A percentile compares a stretch with the other conserved stretches of the same genome.
Evolutionary conservation across 2,329 filamentous ascomycete species (phyloP).

Genomic region (Huntiella decipiens): DNA sequence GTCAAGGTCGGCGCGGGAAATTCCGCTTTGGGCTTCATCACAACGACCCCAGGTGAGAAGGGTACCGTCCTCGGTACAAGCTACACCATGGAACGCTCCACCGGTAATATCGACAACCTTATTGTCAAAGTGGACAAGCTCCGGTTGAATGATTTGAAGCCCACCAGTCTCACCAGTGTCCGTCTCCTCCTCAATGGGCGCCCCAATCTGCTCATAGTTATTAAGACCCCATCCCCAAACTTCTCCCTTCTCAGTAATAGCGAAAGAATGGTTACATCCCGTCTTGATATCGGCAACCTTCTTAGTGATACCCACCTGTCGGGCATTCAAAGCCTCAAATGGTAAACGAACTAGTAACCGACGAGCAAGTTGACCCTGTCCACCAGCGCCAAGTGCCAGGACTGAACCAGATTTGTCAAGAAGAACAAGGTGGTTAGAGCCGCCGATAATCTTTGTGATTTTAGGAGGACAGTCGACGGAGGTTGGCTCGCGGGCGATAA

Average conservation of each 20-base stretch:
- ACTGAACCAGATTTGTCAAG: slow-evolving; percentile 31
- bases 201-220: slow-evolving; percentile 48
- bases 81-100: slow-evolving; percentile 45
- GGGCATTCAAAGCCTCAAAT: slow-evolving; percentile 28
- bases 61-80: slow-evolving; percentile 22
- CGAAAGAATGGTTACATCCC: slow-evolving; percentile 51
- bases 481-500: slow-evolving; percentile 16
- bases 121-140: slow-evolving; percentile 22
- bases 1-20: slow-evolving; percentile 1
- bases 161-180: slow-evolving; percentile 22
- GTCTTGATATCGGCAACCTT: slow-evolving; percentile 26
- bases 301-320: slow-evolving; percentile 13
- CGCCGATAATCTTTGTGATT: slow-evolving; percentile 31
- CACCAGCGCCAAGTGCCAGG: slow-evolving; percentile 37
- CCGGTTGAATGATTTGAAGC: slow-evolving; percentile 12
- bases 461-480: slow-evolving; percentile 32
- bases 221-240: slow-evolving; percentile 55
- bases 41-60: slow-evolving; percentile 28
- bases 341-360: slow-evolving; percentile 29
- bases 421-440: slow-evolving; percentile 38
- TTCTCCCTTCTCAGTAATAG: slow-evolving; percentile 41
- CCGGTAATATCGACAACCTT: slow-evolving; percentile 39
- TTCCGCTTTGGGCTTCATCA: slow-evolving; percentile 20
- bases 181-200: slow-evolving; percentile 35
- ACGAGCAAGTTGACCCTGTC: slow-evolving; percentile 26